Evolutionary conservation across 2,329 filamentous ascomycete genomes (phyloP).

Genomic region (Ceratocystis huliohia): DNA sequence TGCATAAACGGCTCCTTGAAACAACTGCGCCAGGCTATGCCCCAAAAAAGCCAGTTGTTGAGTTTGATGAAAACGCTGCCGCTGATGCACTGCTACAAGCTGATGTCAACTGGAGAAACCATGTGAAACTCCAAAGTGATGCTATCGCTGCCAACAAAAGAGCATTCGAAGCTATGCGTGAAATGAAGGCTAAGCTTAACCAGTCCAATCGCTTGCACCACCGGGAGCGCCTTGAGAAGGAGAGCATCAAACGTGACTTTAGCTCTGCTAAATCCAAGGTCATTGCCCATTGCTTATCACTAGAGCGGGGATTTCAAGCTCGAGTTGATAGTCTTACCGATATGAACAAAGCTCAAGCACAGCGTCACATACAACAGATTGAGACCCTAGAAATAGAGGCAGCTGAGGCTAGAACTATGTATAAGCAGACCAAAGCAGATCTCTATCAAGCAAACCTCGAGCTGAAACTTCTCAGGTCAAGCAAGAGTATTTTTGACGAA

Average conservation of each 20-base stretch:
- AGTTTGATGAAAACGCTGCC: background rate
- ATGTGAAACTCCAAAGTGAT: background rate
- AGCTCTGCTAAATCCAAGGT: background rate
- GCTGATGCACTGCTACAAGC: background rate
- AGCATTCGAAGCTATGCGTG: background rate
- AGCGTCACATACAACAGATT: background rate
- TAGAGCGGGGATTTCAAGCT: background rate
- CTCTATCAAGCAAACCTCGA: background rate
- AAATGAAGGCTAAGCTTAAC: background rate
- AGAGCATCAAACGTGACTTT: background rate
- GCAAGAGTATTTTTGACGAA: background rate
- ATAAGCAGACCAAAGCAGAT: background rate
- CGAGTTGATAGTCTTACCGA: background rate
- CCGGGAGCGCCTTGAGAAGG: conserved; percentile 2
- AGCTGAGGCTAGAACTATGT: background rate
- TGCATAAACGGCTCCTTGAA: background rate
- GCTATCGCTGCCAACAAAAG: background rate
- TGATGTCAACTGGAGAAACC: background rate
- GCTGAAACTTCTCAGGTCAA: background rate
- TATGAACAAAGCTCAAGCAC: background rate
- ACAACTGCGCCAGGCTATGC: background rate
- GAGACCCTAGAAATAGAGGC: background rate
- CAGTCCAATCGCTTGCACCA: background rate
- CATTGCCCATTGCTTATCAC: background rate
- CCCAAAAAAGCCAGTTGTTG: background rate